phyloP scores from a whole-genome alignment of 2,329 filamentous ascomycete species.

The Camptophora hylomeconis region DNA sequence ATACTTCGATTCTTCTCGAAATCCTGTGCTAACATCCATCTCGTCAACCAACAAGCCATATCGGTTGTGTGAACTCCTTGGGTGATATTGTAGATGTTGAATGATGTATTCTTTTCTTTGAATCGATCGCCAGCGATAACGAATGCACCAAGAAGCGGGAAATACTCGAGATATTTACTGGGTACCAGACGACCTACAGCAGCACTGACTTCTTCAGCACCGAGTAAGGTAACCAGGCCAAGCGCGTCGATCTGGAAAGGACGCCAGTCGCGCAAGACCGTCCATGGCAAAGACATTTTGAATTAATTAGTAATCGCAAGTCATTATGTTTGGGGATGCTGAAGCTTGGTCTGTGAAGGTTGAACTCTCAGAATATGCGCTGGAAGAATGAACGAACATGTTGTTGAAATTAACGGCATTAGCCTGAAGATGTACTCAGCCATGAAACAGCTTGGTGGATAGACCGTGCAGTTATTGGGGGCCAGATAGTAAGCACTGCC shows the following conservation, averaged over 20 bases:
- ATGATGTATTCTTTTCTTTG: constrained; percentile 11
- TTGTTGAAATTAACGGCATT: too few species aligned
- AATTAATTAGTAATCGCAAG: too few species aligned
- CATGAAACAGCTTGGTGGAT: too few species aligned
- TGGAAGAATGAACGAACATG: too few species aligned
- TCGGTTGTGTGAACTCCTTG: constrained; percentile 15
- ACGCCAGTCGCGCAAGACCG: constrained; percentile 7
- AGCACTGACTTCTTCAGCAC: constrained; percentile 15
- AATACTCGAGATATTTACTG: constrained; percentile 13
- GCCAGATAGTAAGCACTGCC: too few species aligned
- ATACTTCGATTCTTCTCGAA: constrained; percentile 9
- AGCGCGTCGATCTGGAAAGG: constrained; percentile 17
- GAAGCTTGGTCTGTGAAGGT: too few species aligned
- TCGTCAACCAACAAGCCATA: constrained; percentile 10
- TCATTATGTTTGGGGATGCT: too few species aligned
- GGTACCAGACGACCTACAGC: constrained; percentile 14
- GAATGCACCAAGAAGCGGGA: constrained; percentile 16
- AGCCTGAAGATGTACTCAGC: too few species aligned
- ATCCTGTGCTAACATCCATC: constrained; percentile 12
- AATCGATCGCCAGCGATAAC: constrained; percentile 16
- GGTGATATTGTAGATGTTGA: constrained; percentile 17
- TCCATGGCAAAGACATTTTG: too few species aligned
- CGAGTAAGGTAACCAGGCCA: constrained; percentile 17
- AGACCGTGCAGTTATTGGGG: too few species aligned
- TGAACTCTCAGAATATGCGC: too few species aligned